These are phyloP conservation scores for Lactarius pseudohatsudake DNA, from an alignment of 768 basidiomycete species.

Conservation along the genomic window DNA sequence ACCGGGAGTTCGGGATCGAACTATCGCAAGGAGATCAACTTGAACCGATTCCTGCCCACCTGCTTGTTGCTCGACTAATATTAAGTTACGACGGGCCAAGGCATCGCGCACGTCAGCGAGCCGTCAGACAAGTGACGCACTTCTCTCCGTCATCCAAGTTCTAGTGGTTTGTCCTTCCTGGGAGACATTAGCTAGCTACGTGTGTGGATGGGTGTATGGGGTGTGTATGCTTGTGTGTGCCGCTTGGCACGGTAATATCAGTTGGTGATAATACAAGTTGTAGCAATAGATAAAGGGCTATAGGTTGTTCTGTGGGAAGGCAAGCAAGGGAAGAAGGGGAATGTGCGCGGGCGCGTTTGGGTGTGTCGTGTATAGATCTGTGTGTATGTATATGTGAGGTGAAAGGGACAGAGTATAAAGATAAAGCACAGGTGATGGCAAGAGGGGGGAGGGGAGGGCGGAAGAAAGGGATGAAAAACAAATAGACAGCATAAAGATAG, in stretches of 20 bases:
- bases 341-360: background rate
- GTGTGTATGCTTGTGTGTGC: background rate
- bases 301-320: background rate
- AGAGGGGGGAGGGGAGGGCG: background rate
- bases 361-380: background rate
- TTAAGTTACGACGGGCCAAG: background rate
- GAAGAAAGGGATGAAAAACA: background rate
- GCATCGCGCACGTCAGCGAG: background rate
- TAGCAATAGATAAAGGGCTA: background rate
- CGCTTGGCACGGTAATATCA: background rate
- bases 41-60: background rate
- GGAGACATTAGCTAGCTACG: conserved; percentile 4
- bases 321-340: background rate
- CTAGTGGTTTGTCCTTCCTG: conserved; percentile 6
- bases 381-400: background rate
- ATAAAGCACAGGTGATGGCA: background rate
- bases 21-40: background rate
- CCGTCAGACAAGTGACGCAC: background rate
- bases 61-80: background rate
- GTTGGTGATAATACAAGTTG: background rate
- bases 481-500: conserved; percentile 25
- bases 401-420: background rate
- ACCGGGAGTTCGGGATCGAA: background rate
- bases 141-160: background rate
- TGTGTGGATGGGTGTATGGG: background rate